Base-by-base conservation (phyloP, 108 stramenopile genomes). In the Fragilaria radians region DNA sequence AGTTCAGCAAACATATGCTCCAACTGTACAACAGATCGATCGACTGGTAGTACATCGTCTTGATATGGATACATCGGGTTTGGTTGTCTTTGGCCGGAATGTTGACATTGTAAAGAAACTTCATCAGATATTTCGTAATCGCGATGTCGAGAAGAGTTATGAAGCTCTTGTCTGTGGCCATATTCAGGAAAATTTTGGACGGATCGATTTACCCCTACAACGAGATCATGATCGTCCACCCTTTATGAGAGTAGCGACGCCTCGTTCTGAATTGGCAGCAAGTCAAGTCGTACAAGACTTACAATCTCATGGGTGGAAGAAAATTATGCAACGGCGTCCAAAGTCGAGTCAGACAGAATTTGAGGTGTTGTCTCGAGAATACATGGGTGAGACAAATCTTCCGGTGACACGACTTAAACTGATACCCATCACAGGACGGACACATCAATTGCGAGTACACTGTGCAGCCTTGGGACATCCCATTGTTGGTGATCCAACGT, bases 371-470 rank as follows among this genome's bases (percentile, higher is more conserved):
- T 64, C 54, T 29, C 67, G 79, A 59, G 69, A 63, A 36, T 68
- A 72, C 53, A 21, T 70, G 27, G 53, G 17, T 1, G 24, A 52
- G 2, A 14, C 42, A 18, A 42, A 45, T 14, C 56, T 80, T 47
- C 76, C 80, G 3, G 85, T 86, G 7, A 92, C 90, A 48, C 67
- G 83, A 31, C 59, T 92, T 0, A 46, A 48, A 32, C 63, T 87
- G 59, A 67, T 51, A 11, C 85, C 85, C 26, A 59, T 74, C 11
- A 67, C 74, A 2, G 66, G 61, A 0, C 65, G 93, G 52, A 94
- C 87, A 17, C 93, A 94, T 74, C 93, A 94, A 73, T 67, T 94
- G 24, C 77, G 88, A 42, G 85, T 90, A 5, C 93, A 94, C 63
- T 85, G 83, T 56, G 89, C 93, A 11, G 83, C 85, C 1, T 61